Base-by-base conservation (phyloP, 2,329 filamentous ascomycete genomes). In the Colletotrichum noveboracense region DNA sequence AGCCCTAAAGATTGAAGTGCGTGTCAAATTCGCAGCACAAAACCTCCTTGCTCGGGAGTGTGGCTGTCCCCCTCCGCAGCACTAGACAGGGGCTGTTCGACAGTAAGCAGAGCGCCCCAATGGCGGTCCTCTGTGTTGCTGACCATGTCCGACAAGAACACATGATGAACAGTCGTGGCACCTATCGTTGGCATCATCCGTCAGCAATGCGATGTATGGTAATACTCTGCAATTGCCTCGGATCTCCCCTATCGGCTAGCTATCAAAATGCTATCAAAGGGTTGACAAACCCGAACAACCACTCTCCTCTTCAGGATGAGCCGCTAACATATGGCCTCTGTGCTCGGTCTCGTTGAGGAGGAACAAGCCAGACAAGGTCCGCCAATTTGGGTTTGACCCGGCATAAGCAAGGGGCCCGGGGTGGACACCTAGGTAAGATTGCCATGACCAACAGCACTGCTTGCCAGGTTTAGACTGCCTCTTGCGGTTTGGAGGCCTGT, bases 101-200 rank as follows among this genome's bases (percentile, higher is more conserved):
- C 16, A 74, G 70, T 74, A 68, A 76, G 74, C 65, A 74, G 28
- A 68, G 13, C 48, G 21, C 28, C 55, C 74, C 64, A 69, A 65
- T 69, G 64, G 65, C 28, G 43, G n/a, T 26, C n/a, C 30, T 61
- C 43, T 56, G 58, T 13, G 10, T 21, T 60, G 65, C 74, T 69
- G 64, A 76, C 70, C 74, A 34, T 76, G 64, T 69, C 43, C 73
- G 70, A 73, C 65, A 68, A 48, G 64, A 70, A 55, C 65, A 66
- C 64, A 61, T 76, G 58, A 69, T 9, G 62, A 32, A 28, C 48
- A 52, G 34, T 65, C 70, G 73, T 75, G 73, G 70, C 73, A 73
- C 70, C 73, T 75, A 65, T 73, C 70, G 73, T 52, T 18, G 4
- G n/a, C 28, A 43, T 34, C 48, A n/a, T 58, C 66, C 12, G 36